phyloP scores from a whole-genome alignment of 805 yeast genomes.

The Yamadazyma sp. region DNA sequence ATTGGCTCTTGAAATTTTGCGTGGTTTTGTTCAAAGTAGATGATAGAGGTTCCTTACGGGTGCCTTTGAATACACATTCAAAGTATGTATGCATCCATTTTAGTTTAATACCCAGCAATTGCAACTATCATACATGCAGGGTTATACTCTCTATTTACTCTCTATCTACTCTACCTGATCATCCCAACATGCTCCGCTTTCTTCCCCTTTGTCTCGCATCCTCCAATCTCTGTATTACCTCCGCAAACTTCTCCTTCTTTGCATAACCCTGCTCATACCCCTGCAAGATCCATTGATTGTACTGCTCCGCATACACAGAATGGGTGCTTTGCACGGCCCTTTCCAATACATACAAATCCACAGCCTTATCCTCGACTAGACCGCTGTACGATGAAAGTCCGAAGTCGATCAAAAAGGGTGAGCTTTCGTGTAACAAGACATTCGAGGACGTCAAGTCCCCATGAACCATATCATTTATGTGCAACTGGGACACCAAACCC shows the following conservation, averaged over 20 bases:
- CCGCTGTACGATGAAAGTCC: constrained; percentile 80
- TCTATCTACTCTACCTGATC: too few relatives aligned
- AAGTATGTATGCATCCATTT: too few relatives aligned
- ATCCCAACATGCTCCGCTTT: constrained; percentile 91
- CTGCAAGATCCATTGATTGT: constrained; percentile 67
- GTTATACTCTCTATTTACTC: too few relatives aligned
- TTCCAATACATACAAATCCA: constrained; percentile 92
- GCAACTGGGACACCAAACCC: constrained; percentile 64
- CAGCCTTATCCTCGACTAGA: constrained; percentile 90
- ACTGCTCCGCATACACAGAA: constrained; percentile 63
- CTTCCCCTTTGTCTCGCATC: constrained; percentile 91
- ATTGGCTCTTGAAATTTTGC: constrained; percentile 40
- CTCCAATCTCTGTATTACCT: constrained; percentile 63
- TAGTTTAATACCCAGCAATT: too few relatives aligned
- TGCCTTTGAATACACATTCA: too few relatives aligned
- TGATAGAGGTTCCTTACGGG: too few relatives aligned
- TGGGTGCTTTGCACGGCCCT: constrained; percentile 91
- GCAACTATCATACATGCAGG: too few relatives aligned
- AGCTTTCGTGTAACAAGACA: constrained; percentile 48
- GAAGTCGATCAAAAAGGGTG: constrained; percentile 80
- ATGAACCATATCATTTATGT: constrained; percentile 76
- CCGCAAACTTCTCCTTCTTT: constrained; percentile 46
- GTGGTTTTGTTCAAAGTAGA: too few relatives aligned
- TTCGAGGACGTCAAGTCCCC: constrained; percentile 95
- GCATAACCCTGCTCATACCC: constrained; percentile 52